Percentiles rank a stretch among this genome's conserved stretches.
Evolutionary conservation across 768 basidiomycete species (phyloP).

Genomic region (Hygrophorus pudorinus): DNA sequence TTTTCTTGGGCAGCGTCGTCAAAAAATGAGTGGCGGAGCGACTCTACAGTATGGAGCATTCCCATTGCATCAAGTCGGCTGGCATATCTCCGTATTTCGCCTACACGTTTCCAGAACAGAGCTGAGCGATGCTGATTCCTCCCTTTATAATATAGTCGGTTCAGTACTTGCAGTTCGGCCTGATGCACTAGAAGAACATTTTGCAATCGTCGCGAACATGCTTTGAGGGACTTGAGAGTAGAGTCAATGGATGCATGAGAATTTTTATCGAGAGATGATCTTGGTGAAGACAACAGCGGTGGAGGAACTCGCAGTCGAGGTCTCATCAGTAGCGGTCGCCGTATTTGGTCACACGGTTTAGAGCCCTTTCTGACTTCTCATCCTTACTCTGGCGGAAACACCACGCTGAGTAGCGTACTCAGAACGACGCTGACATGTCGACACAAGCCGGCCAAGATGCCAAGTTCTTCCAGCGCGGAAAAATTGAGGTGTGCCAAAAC

Average conservation of each 20-base stretch:
- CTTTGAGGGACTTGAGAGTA: conserved; percentile 53
- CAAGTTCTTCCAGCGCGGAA: conserved; percentile 86
- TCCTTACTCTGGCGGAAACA: no score
- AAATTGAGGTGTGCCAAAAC: conserved; percentile 62
- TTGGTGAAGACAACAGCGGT: conserved; percentile 6
- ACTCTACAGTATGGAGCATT: conserved; percentile 22
- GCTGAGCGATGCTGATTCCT: conserved; percentile 69
- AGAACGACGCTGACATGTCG: conserved; percentile 9
- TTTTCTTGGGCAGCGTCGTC: conserved; percentile 23
- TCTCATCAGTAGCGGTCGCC: not conserved
- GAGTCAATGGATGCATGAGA: conserved; percentile 36
- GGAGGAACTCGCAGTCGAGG: not conserved
- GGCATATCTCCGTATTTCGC: conserved; percentile 49
- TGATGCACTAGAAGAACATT: conserved; percentile 28
- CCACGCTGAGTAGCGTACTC: not conserved
- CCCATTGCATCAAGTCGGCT: conserved; percentile 24
- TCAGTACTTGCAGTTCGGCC: conserved; percentile 50
- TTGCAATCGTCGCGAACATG: conserved; percentile 42
- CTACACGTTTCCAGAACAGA: conserved; percentile 60
- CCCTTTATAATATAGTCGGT: conserved; percentile 66
- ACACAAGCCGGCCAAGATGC: conserved; percentile 73
- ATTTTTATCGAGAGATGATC: conserved; percentile 18
- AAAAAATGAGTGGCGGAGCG: conserved; percentile 44
- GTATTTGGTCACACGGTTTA: no score
- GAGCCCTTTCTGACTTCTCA: no score